phyloP scores from a whole-genome alignment of 2,329 filamentous ascomycete species.

The Botryotinia globosa region DNA sequence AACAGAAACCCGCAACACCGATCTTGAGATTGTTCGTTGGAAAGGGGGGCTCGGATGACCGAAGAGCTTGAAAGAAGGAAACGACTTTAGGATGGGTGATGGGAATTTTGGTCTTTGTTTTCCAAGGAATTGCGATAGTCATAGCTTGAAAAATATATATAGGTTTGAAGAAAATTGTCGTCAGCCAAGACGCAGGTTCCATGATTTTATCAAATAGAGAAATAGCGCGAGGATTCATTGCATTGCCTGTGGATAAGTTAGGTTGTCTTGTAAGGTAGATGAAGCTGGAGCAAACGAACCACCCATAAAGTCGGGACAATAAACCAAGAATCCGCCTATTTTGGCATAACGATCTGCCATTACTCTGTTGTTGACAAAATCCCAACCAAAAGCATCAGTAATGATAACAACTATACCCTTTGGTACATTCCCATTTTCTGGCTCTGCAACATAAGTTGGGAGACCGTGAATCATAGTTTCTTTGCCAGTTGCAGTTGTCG shows the following conservation, averaged over 20 bases:
- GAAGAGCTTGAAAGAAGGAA: conserved; percentile 43
- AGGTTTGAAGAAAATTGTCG: conserved; percentile 32
- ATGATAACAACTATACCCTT: conserved; percentile 49
- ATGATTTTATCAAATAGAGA: conserved; percentile 28
- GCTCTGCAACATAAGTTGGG: conserved; percentile 45
- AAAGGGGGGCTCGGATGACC: conserved; percentile 31
- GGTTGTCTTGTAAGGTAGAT: neutral
- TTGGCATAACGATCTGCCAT: conserved; percentile 50
- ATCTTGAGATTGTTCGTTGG: conserved; percentile 42
- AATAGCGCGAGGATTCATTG: conserved; percentile 23
- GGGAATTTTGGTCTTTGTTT: conserved; percentile 33
- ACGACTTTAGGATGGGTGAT: conserved; percentile 40
- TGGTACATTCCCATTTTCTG: conserved; percentile 36
- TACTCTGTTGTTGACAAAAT: conserved; percentile 47
- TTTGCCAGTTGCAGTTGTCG: conserved; percentile 42
- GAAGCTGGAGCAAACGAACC: conserved; percentile 35
- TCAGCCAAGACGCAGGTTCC: conserved; percentile 27
- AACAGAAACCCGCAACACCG: conserved; percentile 60
- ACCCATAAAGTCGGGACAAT: conserved; percentile 52
- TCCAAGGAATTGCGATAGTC: conserved; percentile 27
- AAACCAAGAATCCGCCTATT: conserved; percentile 45
- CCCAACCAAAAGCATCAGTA: conserved; percentile 51
- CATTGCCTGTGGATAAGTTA: neutral
- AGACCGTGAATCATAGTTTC: conserved; percentile 45
- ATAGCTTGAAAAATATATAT: conserved; percentile 46